Conservation (phyloP, 495 filamentous ascomycete genomes). For the Xylaria bambusicola region DNA sequence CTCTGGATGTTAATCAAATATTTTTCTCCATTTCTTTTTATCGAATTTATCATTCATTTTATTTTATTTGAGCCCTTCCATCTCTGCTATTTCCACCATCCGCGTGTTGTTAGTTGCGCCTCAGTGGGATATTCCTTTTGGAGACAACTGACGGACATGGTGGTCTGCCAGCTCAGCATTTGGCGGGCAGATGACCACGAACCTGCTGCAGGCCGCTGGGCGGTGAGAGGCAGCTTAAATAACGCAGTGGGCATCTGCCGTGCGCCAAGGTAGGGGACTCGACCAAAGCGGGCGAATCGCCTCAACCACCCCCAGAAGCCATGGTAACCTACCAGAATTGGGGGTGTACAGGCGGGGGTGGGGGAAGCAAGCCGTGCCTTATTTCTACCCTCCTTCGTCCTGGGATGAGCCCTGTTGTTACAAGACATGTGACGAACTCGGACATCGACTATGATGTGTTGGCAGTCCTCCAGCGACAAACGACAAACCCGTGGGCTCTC, state of each 20-base stretch:
- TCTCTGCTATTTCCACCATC: not conserved
- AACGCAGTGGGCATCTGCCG: conserved; percentile 17
- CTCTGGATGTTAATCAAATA: conserved; percentile 1
- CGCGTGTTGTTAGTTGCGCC: conserved; percentile 13
- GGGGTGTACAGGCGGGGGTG: conserved; percentile 9
- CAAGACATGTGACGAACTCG: conserved; percentile 22
- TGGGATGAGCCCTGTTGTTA: conserved; percentile 15
- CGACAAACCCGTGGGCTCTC: conserved; percentile 12
- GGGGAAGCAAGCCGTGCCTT: conserved; percentile 15
- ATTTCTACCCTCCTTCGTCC: conserved; percentile 5
- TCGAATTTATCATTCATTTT: not conserved
- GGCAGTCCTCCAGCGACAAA: conserved; percentile 11
- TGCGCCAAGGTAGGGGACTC: conserved; percentile 10
- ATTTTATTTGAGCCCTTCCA: not conserved
- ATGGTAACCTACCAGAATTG: conserved; percentile 16
- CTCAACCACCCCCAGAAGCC: conserved; percentile 3
- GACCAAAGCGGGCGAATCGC: conserved; percentile 16
- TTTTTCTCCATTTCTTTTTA: conserved; percentile 6
- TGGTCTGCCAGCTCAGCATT: conserved; percentile 25
- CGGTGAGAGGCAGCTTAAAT: conserved; percentile 20
- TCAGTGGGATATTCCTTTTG: conserved; percentile 12
- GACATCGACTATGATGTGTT: conserved; percentile 21
- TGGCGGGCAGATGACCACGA: conserved; percentile 23
- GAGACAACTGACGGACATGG: conserved; percentile 25
- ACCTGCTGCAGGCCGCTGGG: conserved; percentile 18